Evolutionary conservation across 2,329 filamentous ascomycete species (phyloP), one percentile per base, ranked within the genome.

Genomic region (Coleophoma crateriformis): DNA sequence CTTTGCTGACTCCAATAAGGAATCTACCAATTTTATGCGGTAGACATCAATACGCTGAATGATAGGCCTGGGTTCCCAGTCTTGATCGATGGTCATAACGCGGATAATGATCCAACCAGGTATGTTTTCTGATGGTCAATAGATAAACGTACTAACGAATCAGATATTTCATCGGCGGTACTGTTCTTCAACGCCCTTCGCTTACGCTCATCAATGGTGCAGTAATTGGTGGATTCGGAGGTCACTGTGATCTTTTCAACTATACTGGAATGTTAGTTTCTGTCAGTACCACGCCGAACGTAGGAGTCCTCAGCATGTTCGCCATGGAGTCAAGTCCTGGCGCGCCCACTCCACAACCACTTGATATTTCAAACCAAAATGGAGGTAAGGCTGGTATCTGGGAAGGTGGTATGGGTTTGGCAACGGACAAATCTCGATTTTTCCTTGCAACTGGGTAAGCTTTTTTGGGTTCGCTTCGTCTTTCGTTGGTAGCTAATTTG

Each of bases 221-320:
- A 20, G 64, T 76, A 4, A 70, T 75, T 45, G 73, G 68, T 13
- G 72, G 65, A 2, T 76, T 77, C 52, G 73, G 73, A 12, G 72
- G 71, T 7, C 68, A 75, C 49, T 76, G 73, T 50, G 73, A 74
- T 54, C 60, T 68, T 2, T 76, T 69, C 60, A 76, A 76, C 49
- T 74, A 66, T 47, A 68, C 66, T 7, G 65, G 66, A 10, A 63
- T 65, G 54, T 45, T 67, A 3, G 55, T 65, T 14, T 54, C 61
- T 3, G 56, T 66, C 22, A 66, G 64, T 50, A 67, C 64, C 19
- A 58, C 57, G 10, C 56, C 64, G 7, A 59, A 59, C 12, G 60
- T 64, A 49, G 59, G 64, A 47, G 57, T 68, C 2, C 59, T 64
- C 3, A 65, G 60, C 19, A 51, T 66, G 35, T 76, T 66, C 56